Base-by-base conservation (phyloP, 1,284 basidiomycete species). In the Ganoderma sp. region DNA sequence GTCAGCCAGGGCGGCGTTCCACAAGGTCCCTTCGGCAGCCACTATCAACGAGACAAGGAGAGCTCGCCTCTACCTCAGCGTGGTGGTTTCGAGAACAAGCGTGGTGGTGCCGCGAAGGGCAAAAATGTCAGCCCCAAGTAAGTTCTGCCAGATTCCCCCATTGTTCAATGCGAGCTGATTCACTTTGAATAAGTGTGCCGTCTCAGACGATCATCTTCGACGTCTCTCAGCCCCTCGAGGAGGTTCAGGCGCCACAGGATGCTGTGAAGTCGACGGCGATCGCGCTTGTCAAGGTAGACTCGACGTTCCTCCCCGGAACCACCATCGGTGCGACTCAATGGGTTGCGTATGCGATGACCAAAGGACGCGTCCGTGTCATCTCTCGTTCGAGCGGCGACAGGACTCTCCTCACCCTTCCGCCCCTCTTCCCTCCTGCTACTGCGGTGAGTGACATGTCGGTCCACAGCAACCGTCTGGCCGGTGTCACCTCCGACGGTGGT, bases 341-440 rank as follows among this genome's bases (percentile, higher is more conserved):
- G 91, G 93, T 95, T 69, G 92, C 93, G 15, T 95, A 95, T 75
- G 92, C 91, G 25, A 94, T 95, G 93, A 94, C 90, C n/a, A 89
- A 90, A 80, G 92, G 90, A 71, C 92, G 93, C 71, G 90, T 94
- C 64, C 90, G 93, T 61, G 90, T 95, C 64, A 94, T 95, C 69
- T 94, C 92, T 22, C 86, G 92, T 64, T 91, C 91, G 17, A 94
- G 92, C 71, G 93, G 93, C 28, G 92, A 93, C 77, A 89, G 93
- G 61, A 94, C 93, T 14, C 82, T 95, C 0, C 84, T 95, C 39
- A 90, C 93, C 75, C 82, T 94, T 52, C 92, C 92, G 4, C 75
- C 81, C 22, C 79, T 87, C 42, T 94, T 94, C 80, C 84, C 86
- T 0, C 78, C 81, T 1, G 80, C 83, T 37, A 86, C 89, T 1